Evolutionary conservation across 768 basidiomycete genomes (phyloP).

Genomic region (Trametes cingulata): DNA sequence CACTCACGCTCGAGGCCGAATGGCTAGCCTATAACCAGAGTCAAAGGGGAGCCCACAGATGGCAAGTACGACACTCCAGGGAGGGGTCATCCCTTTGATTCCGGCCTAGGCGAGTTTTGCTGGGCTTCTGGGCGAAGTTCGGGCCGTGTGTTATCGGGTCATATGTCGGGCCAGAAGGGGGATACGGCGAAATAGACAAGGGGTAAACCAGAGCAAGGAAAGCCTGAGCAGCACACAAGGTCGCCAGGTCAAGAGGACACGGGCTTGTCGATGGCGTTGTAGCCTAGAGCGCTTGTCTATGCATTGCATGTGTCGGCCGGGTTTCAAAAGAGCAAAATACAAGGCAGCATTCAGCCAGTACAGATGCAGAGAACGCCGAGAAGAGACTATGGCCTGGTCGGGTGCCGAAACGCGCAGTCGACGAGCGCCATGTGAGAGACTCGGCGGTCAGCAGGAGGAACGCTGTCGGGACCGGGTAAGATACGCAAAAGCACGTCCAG

Average conservation of each 20-base stretch:
- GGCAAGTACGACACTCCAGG: constrained; percentile 2
- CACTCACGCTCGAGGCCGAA: not conserved
- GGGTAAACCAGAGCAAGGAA: not conserved
- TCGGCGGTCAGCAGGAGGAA: not conserved
- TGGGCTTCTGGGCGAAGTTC: not conserved
- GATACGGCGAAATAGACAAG: not conserved
- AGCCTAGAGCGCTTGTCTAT: not conserved
- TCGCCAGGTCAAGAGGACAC: not conserved
- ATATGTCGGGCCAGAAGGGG: not conserved
- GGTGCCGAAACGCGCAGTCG: not conserved
- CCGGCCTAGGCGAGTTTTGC: not conserved
- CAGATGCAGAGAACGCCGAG: not conserved
- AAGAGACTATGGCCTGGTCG: not conserved
- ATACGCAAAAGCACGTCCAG: not conserved
- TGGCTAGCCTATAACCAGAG: constrained; percentile 9
- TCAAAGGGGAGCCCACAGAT: constrained; percentile 17
- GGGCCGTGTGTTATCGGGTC: constrained; percentile 11
- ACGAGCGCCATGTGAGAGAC: not conserved
- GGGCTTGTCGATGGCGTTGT: not conserved
- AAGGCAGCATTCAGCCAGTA: constrained; percentile 1
- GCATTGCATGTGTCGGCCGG: not conserved
- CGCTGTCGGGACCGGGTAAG: not conserved
- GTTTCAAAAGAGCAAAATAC: not conserved
- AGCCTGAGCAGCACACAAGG: constrained; percentile 3
- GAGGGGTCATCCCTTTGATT: constrained; percentile 7